Conservation (phyloP, 2,329 filamentous ascomycete genomes). For the Mycosphaerelloides madeirae region DNA sequence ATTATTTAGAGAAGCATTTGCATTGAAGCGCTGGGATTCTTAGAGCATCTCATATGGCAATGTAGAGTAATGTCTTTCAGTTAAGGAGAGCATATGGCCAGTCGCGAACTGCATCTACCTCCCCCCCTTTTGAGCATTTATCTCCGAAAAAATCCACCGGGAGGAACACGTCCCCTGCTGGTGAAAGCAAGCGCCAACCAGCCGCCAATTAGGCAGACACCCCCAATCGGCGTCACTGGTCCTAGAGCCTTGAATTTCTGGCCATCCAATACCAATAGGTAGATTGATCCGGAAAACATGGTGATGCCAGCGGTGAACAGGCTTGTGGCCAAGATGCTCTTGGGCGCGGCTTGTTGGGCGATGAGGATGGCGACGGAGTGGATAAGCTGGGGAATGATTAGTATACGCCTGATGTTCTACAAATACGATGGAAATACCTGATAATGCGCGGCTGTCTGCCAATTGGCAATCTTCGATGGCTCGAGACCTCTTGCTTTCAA, state of each 20-base stretch:
- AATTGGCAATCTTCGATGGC: conserved; percentile 55
- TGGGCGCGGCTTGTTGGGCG: conserved; percentile 47
- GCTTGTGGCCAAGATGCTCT: conserved; percentile 48
- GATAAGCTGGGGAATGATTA: conserved; percentile 46
- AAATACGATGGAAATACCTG: conserved; percentile 56
- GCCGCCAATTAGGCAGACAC: conserved; percentile 60
- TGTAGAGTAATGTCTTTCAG: too few species aligned
- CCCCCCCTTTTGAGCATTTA: too few species aligned
- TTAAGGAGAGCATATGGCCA: too few species aligned
- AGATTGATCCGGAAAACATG: conserved; percentile 63
- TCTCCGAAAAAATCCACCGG: too few species aligned
- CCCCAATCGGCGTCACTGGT: conserved; percentile 62
- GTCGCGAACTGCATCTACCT: too few species aligned
- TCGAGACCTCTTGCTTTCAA: conserved; percentile 58
- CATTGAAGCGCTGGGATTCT: too few species aligned
- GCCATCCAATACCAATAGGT: conserved; percentile 59
- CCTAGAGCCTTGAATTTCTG: conserved; percentile 56
- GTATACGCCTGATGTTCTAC: not conserved
- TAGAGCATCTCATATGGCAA: too few species aligned
- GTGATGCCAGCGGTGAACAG: conserved; percentile 63
- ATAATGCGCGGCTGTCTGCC: conserved; percentile 63
- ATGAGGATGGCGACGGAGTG: conserved; percentile 59
- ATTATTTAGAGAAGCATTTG: too few species aligned
- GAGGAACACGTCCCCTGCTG: conserved; percentile 29
- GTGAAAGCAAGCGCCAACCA: conserved; percentile 51